Base-by-base conservation (phyloP, 805 yeast species). In the Saccharomyces jurei region DNA sequence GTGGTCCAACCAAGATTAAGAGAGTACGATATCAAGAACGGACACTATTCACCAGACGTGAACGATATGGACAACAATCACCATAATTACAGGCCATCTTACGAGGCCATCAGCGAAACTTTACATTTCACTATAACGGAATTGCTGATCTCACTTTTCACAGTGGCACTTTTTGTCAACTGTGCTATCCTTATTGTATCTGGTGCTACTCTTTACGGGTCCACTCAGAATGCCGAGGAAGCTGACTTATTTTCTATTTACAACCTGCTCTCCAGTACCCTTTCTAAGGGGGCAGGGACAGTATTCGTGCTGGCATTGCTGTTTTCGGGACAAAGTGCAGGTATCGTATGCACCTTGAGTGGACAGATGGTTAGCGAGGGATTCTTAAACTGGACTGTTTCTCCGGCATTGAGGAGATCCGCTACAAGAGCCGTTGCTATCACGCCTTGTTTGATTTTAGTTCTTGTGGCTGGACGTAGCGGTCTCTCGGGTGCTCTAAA, bases 351-450 rank as follows among this genome's bases (percentile, higher is more conserved):
- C 67, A 90, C 97, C 0, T 75, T 90, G 58, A 90, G 96, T 8
- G 96, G 96, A 17, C 97, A 90, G 69, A 89, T 89, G 89, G 94
- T 90, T 10, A 84, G 89, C 66, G 97, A 90, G 70, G 97, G 97
- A 1, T 91, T 89, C 63, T 75, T 88, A 47, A 79, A 80, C 59
- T 87, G 96, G 88, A 75, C 86, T 8, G 76, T 90, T 51, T 81
- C 89, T 14, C 96, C 97, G 4, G 88, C 88, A 52, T 71, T 87
- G 10, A 79, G 96, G 63, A 77, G 97, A 56, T 77, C 90, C 26
- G 77, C 89, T 27, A 90, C 97, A 0, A 77, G 97, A 66, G 83
- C 84, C 2, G 78, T 90, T 25, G 96, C 97, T 2, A 87, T 90
- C 41, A 80, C 86, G 0, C 97, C 97, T 2, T 90, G 97, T 73